Evolutionary conservation across 768 basidiomycete species (phyloP), one percentile per base, ranked within the genome.

Genomic region (Termitomyces sp.): DNA sequence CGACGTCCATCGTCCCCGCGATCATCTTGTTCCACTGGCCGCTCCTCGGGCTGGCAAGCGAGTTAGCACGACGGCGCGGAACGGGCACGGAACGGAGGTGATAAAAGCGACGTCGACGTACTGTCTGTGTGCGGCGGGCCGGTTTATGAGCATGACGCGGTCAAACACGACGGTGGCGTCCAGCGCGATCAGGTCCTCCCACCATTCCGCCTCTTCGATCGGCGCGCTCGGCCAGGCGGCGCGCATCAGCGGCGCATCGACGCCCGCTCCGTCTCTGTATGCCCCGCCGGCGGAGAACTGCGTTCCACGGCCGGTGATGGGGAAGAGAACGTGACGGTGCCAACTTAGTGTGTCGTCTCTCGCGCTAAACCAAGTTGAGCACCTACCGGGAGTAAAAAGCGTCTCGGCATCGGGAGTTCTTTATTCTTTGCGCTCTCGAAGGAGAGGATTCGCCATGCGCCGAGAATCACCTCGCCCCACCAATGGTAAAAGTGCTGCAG

Each of bases 241-340:
- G 26, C 85, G 82, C 58, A 90, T 75, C 59, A 90, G 74, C 51
- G 83, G 84, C 22, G 80, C 77, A 64, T 87, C 82, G 64, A 90
- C 77, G 13, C 79, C 77, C 1, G 84, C 81, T 10, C 64, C 61
- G 65, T 90, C 88, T 34, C 85, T 78, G 87, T 85, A 87, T 54
- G 72, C 73, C 5, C 66, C 66, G 13, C 62, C 52, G 16, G 41
- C 49, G 28, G 70, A 68, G 55, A 69, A 70, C 64, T 63, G 46
- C 3, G 34, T 3, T n/a, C n/a, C n/a, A n/a, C n/a, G n/a, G n/a
- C n/a, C n/a, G n/a, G n/a, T n/a, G n/a, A n/a, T n/a, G n/a, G n/a
- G n/a, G n/a, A n/a, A n/a, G n/a, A n/a, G n/a, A n/a, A n/a, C n/a
- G n/a, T n/a, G n/a, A n/a, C n/a, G n/a, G n/a, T n/a, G n/a, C n/a